Evolutionary conservation across 129 eudicot genomes (phyloP).

Genomic region (Lactuca saligna): DNA sequence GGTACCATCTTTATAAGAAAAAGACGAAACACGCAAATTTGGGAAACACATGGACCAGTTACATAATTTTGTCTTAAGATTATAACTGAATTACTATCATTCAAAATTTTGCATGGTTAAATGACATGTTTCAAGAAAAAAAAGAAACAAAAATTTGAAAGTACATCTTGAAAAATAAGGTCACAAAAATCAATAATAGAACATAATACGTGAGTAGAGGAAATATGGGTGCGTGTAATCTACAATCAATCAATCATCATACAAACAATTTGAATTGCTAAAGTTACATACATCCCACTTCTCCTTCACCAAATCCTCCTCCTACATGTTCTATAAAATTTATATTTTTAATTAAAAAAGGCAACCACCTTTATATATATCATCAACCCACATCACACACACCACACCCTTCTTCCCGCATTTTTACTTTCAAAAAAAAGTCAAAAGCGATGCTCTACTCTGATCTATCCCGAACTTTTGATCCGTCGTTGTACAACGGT

Average conservation of each 20-base stretch:
- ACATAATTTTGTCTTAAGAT: too few species aligned
- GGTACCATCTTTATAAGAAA: too few species aligned
- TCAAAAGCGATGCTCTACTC: slow-evolving; percentile 48
- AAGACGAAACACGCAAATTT: too few species aligned
- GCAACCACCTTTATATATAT: slow-evolving; percentile 11
- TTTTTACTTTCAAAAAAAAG: slow-evolving; percentile 1
- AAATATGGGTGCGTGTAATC: slow-evolving; percentile 34
- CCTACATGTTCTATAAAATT: slow-evolving; percentile 23
- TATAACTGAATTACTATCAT: too few species aligned
- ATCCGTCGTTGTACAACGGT: slow-evolving; percentile 58
- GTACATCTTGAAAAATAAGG: too few species aligned
- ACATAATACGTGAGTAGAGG: background rate
- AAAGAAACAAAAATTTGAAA: too few species aligned
- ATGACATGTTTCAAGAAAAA: too few species aligned
- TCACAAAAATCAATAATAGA: too few species aligned
- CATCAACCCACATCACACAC: slow-evolving; percentile 13
- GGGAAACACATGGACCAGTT: too few species aligned
- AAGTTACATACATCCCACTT: slow-evolving; percentile 31
- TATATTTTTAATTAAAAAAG: slow-evolving; percentile 11
- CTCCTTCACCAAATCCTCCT: slow-evolving; percentile 4
- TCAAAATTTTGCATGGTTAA: too few species aligned
- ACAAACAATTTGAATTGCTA: slow-evolving; percentile 34
- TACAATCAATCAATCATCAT: slow-evolving; percentile 22
- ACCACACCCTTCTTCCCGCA: slow-evolving; percentile 32
- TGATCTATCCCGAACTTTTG: slow-evolving; percentile 62